Percentiles rank a stretch among this genome's conserved stretches.
Evolutionary conservation across 768 basidiomycete species (phyloP).

Genomic region (Boletales sp.): DNA sequence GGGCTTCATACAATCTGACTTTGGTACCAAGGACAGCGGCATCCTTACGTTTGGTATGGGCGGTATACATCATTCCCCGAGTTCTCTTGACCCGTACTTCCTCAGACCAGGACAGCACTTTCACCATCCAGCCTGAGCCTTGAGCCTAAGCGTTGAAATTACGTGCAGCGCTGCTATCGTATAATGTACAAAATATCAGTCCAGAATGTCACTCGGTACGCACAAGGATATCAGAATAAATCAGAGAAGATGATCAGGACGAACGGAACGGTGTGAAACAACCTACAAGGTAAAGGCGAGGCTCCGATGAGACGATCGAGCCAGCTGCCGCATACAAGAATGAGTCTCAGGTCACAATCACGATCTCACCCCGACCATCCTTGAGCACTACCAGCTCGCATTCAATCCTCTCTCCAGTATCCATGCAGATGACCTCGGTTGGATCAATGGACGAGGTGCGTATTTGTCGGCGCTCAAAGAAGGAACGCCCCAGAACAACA

Average conservation of each 20-base stretch:
- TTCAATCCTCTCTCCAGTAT: conserved; percentile 87
- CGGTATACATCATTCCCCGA: background rate
- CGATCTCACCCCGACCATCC: conserved; percentile 86
- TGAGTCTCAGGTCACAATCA: conserved; percentile 63
- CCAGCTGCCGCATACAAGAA: background rate
- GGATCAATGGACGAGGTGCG: conserved; percentile 79
- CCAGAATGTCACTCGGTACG: background rate
- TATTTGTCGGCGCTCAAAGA: conserved; percentile 79
- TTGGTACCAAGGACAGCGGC: background rate
- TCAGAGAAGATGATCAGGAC: background rate
- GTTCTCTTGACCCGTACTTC: background rate
- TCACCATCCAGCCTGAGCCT: background rate
- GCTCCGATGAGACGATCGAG: background rate
- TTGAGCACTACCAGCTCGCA: conserved; percentile 90
- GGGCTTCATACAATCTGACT: too few relatives aligned
- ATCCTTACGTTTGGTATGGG: conserved; percentile 14
- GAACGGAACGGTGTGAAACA: background rate
- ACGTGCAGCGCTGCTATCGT: too few relatives aligned
- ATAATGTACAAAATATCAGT: background rate
- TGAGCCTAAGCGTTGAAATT: too few relatives aligned
- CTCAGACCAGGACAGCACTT: conserved; percentile 14
- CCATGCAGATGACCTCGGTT: conserved; percentile 88
- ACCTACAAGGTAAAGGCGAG: background rate
- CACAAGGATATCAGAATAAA: background rate
- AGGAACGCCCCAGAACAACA: conserved; percentile 85